These are phyloP conservation scores for Mycena chlorophos DNA, from an alignment of 768 basidiomycete species.

Conservation along the genomic window DNA sequence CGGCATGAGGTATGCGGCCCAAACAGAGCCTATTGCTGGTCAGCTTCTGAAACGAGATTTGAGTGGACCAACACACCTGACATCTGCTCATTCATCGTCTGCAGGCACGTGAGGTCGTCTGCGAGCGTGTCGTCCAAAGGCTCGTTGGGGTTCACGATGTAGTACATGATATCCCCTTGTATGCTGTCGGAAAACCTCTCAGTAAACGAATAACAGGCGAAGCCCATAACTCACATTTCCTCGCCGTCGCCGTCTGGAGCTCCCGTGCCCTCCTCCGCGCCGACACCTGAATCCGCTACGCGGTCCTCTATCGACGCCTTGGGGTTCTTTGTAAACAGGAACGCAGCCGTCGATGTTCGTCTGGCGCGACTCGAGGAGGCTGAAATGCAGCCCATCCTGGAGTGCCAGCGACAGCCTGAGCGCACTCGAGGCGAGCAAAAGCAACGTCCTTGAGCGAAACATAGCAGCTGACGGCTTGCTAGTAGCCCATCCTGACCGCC, in stretches of 20 bases:
- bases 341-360: conserved; percentile 54
- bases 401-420: not conserved
- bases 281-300: conserved; percentile 58
- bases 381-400: conserved; percentile 37
- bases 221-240: conserved; percentile 48
- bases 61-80: not conserved
- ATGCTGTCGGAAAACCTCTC: conserved; percentile 41
- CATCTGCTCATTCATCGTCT: conserved; percentile 43
- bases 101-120: conserved; percentile 59
- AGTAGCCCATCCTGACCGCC: too few species aligned
- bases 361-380: conserved; percentile 47
- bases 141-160: conserved; percentile 57
- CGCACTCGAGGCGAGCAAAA: not conserved
- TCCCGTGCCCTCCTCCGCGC: conserved; percentile 68
- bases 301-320: conserved; percentile 58
- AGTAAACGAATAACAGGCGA: not conserved
- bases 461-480: too few species aligned
- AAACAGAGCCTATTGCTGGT: conserved; percentile 44
- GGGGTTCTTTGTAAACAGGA: conserved; percentile 62
- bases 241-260: too few species aligned
- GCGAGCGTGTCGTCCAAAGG: conserved; percentile 60
- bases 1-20: conserved; percentile 63
- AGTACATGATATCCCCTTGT: conserved; percentile 63
- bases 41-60: not conserved
- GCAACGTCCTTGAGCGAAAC: not conserved